phyloP scores from a whole-genome alignment of 106 monocot genomes.

The Dendrobium huoshanense region DNA sequence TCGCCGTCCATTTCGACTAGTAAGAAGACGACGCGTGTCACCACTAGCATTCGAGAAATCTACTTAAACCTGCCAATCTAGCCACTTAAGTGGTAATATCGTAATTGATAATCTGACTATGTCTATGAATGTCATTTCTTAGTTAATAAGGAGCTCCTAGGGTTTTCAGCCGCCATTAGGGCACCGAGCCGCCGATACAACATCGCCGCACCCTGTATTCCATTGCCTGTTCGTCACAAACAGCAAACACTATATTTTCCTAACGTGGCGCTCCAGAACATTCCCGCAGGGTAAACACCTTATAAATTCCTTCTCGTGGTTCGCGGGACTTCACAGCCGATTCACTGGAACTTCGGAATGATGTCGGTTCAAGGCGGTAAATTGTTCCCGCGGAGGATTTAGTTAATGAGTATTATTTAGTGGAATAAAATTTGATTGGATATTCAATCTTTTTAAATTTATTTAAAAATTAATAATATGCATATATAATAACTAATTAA shows the following conservation, averaged over 20 bases:
- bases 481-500: neutral
- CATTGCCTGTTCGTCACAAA: neutral
- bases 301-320: neutral
- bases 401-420: neutral
- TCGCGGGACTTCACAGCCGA: neutral
- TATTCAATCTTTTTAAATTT: neutral
- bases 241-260: no score
- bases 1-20: no score
- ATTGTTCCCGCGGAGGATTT: neutral
- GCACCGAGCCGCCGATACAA: no score
- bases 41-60: no score
- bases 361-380: slow-evolving; percentile 6
- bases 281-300: neutral
- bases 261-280: no score
- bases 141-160: no score
- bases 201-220: neutral
- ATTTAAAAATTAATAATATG: neutral
- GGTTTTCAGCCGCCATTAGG: no score
- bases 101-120: no score
- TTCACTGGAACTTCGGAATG: neutral
- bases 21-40: no score
- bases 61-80: no score
- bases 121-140: no score
- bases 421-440: neutral
- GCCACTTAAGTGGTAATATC: no score